Evolutionary conservation across 768 basidiomycete genomes (phyloP), one percentile per base, ranked within the genome.

Genomic region (Boletus rufocinnamomeus): DNA sequence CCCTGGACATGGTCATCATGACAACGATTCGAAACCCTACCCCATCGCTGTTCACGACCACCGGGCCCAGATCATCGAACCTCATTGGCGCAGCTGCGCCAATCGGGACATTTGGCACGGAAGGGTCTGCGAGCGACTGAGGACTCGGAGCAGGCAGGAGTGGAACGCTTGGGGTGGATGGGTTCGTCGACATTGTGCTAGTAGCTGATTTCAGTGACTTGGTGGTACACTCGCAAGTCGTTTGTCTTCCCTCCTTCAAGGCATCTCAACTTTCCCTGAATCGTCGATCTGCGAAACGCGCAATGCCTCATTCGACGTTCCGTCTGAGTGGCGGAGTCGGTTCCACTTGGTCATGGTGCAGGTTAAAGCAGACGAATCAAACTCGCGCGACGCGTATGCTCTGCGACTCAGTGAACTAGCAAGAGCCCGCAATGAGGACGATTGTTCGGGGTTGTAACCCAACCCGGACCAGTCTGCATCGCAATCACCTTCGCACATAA

Each of bases 31-130:
- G 41, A 43, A 17, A 74, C 80, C 56, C 2, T 67, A 87, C 85
- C 52, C 86, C 86, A 73, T 89, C 82, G 43, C 74, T 80, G 66
- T 88, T 88, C 41, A 88, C 84, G 45, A 89, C 84, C 77, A 88
- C 79, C 1, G 87, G 87, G 1, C 86, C 86, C 14, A 88, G 76
- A 21, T 75, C 76, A 58, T 88, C 85, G 7, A 87, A 70, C 67
- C 79, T 83, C 50, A 85, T 71, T 3, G 76, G 66, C 35, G 67
- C 61, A 11, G 61, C 67, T 23, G 63, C 53, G 16, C 60, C 59
- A 13, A 65, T 47, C 17, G 63, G 47, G 5, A 66, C 55, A 38
- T 66, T 58, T 7, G 55, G 45, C 30, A 58, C 55, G 3, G 40
- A 35, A 23, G 54, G 38, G 38, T 66, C 50, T 23, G 61, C 35